Conservation (phyloP, 371 early-diverging fungal species). For the Rhizopus stolonifer region DNA sequence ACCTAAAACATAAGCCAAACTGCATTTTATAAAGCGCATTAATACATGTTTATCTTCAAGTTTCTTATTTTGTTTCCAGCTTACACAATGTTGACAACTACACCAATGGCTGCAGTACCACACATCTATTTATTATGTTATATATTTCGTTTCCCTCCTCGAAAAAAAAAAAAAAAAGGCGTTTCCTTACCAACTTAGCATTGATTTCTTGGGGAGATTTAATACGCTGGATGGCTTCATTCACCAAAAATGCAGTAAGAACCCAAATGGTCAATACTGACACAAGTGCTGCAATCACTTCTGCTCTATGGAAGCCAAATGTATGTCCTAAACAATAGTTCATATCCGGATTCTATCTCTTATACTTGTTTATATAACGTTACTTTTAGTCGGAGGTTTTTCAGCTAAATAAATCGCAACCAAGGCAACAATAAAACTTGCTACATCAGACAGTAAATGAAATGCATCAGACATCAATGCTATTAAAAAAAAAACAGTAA, state of each 20-base stretch:
- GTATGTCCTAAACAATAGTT: constrained; percentile 50
- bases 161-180: background rate
- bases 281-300: constrained; percentile 81
- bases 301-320: constrained; percentile 85
- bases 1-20: constrained; percentile 46
- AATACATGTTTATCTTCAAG: background rate
- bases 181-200: constrained; percentile 52
- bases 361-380: background rate
- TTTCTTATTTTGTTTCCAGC: background rate
- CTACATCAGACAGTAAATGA: constrained; percentile 73
- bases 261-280: constrained; percentile 85
- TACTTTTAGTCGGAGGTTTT: constrained; percentile 67
- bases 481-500: constrained; percentile 5
- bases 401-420: constrained; percentile 70
- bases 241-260: constrained; percentile 69
- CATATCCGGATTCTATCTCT: background rate
- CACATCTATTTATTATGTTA: constrained; percentile 57
- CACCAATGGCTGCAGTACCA: constrained; percentile 67
- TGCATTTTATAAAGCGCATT: constrained; percentile 7
- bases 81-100: constrained; percentile 77
- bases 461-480: constrained; percentile 79
- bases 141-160: background rate
- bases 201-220: constrained; percentile 72
- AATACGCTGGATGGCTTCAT: constrained; percentile 77
- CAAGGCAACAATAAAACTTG: constrained; percentile 73